These are phyloP conservation scores for Triticum turgidum DNA, from an alignment of 176 grass and related monocot genomes.

Conservation along the genomic window DNA sequence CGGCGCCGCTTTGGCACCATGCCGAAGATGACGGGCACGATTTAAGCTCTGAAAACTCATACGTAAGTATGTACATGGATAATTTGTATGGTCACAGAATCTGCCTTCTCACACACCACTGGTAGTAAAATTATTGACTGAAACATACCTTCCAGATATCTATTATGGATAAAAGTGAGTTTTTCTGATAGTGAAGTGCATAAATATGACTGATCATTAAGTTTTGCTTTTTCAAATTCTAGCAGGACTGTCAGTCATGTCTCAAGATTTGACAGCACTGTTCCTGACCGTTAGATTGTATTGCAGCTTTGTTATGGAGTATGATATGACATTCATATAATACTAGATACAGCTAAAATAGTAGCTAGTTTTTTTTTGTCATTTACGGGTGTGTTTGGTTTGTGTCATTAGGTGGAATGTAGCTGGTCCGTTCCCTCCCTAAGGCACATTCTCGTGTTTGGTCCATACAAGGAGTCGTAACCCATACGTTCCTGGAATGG, in stretches of 20 bases:
- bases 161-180: neutral
- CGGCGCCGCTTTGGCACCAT: too few relatives aligned
- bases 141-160: neutral
- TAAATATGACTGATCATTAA: neutral
- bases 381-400: slow-evolving; percentile 32
- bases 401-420: too few relatives aligned
- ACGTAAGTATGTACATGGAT: too few relatives aligned
- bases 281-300: slow-evolving; percentile 89
- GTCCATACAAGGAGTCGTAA: too few relatives aligned
- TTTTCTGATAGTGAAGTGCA: neutral
- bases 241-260: slow-evolving; percentile 84
- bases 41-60: too few relatives aligned
- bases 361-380: slow-evolving; percentile 75
- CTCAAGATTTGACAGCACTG: slow-evolving; percentile 79
- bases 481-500: too few relatives aligned
- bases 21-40: too few relatives aligned
- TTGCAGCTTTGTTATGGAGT: slow-evolving; percentile 86
- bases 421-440: too few relatives aligned
- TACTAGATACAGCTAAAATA: slow-evolving; percentile 63
- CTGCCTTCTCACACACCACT: too few relatives aligned
- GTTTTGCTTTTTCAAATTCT: neutral
- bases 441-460: too few relatives aligned
- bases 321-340: slow-evolving; percentile 79
- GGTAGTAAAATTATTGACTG: too few relatives aligned
- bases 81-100: too few relatives aligned